Base-by-base conservation (phyloP, 176 grass and related monocot species). In the Avena sativa region DNA sequence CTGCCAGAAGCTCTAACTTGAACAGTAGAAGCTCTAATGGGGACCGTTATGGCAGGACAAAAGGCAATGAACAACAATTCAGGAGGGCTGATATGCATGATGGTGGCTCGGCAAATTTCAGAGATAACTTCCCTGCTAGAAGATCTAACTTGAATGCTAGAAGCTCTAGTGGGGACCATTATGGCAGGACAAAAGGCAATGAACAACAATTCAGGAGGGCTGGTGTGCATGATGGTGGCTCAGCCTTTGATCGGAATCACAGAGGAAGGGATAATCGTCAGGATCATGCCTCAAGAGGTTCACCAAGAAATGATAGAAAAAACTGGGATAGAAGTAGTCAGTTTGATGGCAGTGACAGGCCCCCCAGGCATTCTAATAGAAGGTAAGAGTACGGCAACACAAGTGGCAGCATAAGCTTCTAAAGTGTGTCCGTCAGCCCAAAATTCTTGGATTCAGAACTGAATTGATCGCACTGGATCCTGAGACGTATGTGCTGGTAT, bases 261-360 rank as follows among this genome's bases (percentile, higher is more conserved):
- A 71, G 76, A 30, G 73, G 75, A 81, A 74, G 57, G 57, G 78
- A 53, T 55, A 91, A 62, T 82, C 81, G 85, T 46, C 60, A 60
- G 65, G 36, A 59, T 62, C 57, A 85, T 80, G 63, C 87, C 76
- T 91, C 93, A 87, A 91, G 86, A 87, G 72, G 85, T 86, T 67
- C 66, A 84, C 44, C 60, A 71, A 86, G 87, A 76, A 93, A 83
- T 70, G 70, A 4, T 69, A 83, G 89, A 86, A 80, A 67, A 83
- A 76, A 58, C 61, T 66, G 81, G 76, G 61, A 78, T 83, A 60
- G 23, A 88, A 79, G 46, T 79, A 69, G 65, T 85, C 34, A 43
- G 69, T 78, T 86, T 86, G 30, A 89, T 71, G 38, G 71, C 64
- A 12, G 71, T 57, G 25, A 80, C 72, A 87, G 52, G 66, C 74